Base-by-base conservation (phyloP, 2,329 filamentous ascomycete genomes). In the Colletotrichum caudatum region DNA sequence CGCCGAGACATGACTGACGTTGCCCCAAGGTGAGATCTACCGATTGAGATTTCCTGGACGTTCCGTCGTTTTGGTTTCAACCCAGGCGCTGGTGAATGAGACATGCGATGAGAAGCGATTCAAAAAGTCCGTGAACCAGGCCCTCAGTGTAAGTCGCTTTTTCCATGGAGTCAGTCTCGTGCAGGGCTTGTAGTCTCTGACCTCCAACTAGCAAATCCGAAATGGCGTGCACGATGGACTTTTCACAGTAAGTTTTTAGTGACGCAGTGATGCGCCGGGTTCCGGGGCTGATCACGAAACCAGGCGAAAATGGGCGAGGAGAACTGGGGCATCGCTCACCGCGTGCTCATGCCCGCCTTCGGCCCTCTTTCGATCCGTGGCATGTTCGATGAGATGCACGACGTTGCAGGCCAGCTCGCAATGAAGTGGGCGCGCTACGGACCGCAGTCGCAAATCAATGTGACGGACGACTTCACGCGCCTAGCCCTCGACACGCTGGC, bases 281-380 rank as follows among this genome's bases (percentile, higher is more conserved):
- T 29, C 18, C 11, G 16, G n/a, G 29, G n/a, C 29, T 61, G 20
- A 69, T 35, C 20, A 16, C 35, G 46, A 20, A 41, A 20, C 8
- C 5, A 73, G 61, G 75, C 75, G 3, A 54, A 65, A 37, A 64
- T 64, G 56, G 74, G 68, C 35, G 71, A 76, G 51, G 69, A 72
- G 60, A 73, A 70, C 54, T 76, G 74, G 74, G 64, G 84, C 23
- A 86, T 91, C 74, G 91, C 92, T 29, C 88, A 93, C 76, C 83
- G 90, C 33, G 81, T 91, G 14, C 82, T 94, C 66, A 87, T 92
- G 76, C 91, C 92, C 0, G 90, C 90, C 2, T 93, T 94, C 77
- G 91, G 91, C 0, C 92, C 92, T 0, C 79, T 93, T 29, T 85
- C 88, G 1, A 93, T 94, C 75, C 85, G 88, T 37, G 80, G 79